Evolutionary conservation across 768 basidiomycete species (phyloP).

Genomic region (Calvatia gigantea): DNA sequence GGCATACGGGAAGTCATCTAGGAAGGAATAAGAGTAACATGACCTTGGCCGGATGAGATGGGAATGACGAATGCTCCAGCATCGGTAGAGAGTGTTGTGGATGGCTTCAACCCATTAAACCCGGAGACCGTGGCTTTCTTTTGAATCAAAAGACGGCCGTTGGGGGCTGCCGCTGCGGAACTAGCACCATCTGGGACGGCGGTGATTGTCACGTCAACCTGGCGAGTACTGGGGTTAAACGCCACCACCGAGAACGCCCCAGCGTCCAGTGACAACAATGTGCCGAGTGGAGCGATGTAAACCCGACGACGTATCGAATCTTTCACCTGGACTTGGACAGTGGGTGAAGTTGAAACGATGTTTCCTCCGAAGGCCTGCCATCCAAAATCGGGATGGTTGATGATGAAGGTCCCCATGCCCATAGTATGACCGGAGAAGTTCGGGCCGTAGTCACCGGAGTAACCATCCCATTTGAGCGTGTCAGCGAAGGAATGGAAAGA

Average conservation of each 20-base stretch:
- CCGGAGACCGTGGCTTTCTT: constrained; percentile 39
- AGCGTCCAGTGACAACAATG: constrained; percentile 44
- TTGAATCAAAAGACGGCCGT: constrained; percentile 41
- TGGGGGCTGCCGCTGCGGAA: constrained; percentile 41
- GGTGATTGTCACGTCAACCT: constrained; percentile 38
- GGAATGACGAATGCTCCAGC: constrained; percentile 47
- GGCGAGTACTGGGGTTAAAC: constrained; percentile 34
- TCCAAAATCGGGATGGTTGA: constrained; percentile 55
- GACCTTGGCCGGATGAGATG: constrained; percentile 35
- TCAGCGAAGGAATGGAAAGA: constrained; percentile 59
- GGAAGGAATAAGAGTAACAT: constrained; percentile 25
- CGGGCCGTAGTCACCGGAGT: constrained; percentile 59
- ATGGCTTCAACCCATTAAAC: constrained; percentile 36
- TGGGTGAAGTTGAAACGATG: constrained; percentile 36
- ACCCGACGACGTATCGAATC: constrained; percentile 49
- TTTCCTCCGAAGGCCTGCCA: constrained; percentile 59
- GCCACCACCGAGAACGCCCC: constrained; percentile 45
- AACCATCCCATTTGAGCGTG: constrained; percentile 54
- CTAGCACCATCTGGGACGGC: constrained; percentile 35
- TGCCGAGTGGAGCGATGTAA: constrained; percentile 47
- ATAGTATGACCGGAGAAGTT: constrained; percentile 54
- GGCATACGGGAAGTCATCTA: not conserved
- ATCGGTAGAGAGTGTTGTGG: constrained; percentile 30
- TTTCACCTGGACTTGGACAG: constrained; percentile 39
- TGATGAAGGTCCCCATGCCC: constrained; percentile 43